Conservation (phyloP, 2,329 filamentous ascomycete genomes). For the Penicillium sclerotigenum region DNA sequence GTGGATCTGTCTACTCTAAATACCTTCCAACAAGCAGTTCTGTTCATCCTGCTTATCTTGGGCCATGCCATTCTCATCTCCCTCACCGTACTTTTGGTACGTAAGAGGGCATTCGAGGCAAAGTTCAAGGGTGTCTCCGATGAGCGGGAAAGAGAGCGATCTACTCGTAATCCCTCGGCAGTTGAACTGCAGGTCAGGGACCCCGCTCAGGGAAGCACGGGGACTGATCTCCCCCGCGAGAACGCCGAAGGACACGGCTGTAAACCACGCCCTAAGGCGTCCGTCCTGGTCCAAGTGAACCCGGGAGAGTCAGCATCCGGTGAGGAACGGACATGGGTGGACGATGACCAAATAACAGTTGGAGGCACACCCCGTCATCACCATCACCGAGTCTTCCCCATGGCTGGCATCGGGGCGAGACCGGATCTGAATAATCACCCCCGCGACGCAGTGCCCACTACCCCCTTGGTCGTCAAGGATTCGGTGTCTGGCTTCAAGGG, state of each 20-base stretch:
- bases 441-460: constrained; percentile 24
- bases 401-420: constrained; percentile 37
- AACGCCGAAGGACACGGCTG: neutral
- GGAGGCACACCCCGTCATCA: constrained; percentile 20
- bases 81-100: constrained; percentile 59
- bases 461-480: constrained; percentile 18
- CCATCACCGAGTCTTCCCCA: constrained; percentile 32
- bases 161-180: constrained; percentile 10
- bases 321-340: constrained; percentile 25
- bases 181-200: constrained; percentile 7
- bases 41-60: constrained; percentile 63
- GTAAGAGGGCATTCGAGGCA: constrained; percentile 61
- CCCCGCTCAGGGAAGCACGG: neutral
- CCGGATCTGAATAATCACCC: constrained; percentile 37
- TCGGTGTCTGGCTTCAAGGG: constrained; percentile 22
- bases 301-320: constrained; percentile 1
- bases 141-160: constrained; percentile 19
- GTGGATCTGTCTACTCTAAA: constrained; percentile 57
- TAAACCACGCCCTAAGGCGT: neutral
- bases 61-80: constrained; percentile 67
- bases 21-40: constrained; percentile 64
- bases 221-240: neutral
- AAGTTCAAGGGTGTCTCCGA: constrained; percentile 56
- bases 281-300: neutral
- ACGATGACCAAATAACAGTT: constrained; percentile 32